A percentile compares a stretch with the other conserved stretches of the same genome.
phyloP scores from a whole-genome alignment of 306 rosid species.

The Acacia acuminata region DNA sequence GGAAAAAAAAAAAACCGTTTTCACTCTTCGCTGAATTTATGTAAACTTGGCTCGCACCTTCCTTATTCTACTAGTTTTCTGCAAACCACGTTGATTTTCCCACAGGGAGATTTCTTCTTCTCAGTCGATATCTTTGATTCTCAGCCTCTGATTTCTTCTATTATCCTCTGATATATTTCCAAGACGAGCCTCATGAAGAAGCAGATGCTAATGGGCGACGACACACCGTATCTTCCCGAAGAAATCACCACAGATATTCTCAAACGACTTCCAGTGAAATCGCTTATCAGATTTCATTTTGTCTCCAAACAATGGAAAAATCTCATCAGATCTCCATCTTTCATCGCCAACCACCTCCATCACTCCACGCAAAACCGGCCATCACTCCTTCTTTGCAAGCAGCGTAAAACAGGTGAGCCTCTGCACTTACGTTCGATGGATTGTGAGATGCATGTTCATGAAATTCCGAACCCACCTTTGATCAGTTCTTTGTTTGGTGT shows the following conservation, averaged over 20 bases:
- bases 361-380: neutral
- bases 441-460: neutral
- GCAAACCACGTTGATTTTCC: no score
- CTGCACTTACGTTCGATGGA: neutral
- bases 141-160: neutral
- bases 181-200: no score
- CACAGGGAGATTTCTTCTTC: neutral
- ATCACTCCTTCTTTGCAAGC: slow-evolving; percentile 12
- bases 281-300: slow-evolving; percentile 7
- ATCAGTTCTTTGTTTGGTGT: neutral
- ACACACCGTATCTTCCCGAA: neutral
- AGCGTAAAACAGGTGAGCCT: neutral
- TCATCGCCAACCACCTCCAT: slow-evolving; percentile 10
- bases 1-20: no score
- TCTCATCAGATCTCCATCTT: neutral
- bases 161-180: no score
- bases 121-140: no score
- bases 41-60: no score
- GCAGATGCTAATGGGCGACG: no score
- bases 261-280: slow-evolving; percentile 10
- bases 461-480: neutral
- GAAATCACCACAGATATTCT: neutral
- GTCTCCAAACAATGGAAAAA: neutral
- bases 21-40: no score
- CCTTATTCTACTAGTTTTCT: no score